Evolutionary conservation across 768 basidiomycete species (phyloP), one percentile per base, ranked within the genome.

Genomic region (Fomitopsis serialis): DNA sequence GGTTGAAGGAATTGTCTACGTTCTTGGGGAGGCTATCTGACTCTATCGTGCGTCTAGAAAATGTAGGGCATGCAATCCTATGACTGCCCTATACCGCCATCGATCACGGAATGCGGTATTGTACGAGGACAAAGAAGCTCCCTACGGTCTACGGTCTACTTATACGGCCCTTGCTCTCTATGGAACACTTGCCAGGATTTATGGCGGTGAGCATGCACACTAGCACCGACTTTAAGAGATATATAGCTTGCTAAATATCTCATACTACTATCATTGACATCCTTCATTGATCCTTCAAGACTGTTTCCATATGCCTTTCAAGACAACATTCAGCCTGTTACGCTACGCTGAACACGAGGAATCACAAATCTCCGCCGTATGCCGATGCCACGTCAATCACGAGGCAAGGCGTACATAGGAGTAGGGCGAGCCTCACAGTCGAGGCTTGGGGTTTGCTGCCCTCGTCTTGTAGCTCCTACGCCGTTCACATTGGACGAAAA

Each of bases 401-500:
- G 3, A 29, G 29, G 21, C 6, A 19, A 48, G 46, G 34, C 24
- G 6, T 60, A 15, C 53, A 37, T 10, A 48, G 56, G 11, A 68
- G 53, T 58, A 53, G 10, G 58, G 32, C 0, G 66, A 64, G 37
- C 37, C 74, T 29, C 58, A 60, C 25, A 62, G 52, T 1, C 65
- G 70, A 2, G 72, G 68, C 2, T 44, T 58, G 9, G 72, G 76
- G 54, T 53, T 73, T n/a, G 65, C 64, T 6, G 60, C 44, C 1
- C 70, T 75, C 54, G 57, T 75, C 13, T 62, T 61, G 32, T 44
- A 52, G 10, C 63, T 77, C 51, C 68, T 74, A n/a, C 21, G 17
- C 57, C 57, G 0, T 21, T 32, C 21, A 11, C 4, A 19, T 13
- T 23, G 10, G 46, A 11, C n/a, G 49, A 35, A 22, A 32, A 27